These are phyloP conservation scores for Lycium barbarum DNA, from an alignment of 257 asterid species.

Conservation along the genomic window DNA sequence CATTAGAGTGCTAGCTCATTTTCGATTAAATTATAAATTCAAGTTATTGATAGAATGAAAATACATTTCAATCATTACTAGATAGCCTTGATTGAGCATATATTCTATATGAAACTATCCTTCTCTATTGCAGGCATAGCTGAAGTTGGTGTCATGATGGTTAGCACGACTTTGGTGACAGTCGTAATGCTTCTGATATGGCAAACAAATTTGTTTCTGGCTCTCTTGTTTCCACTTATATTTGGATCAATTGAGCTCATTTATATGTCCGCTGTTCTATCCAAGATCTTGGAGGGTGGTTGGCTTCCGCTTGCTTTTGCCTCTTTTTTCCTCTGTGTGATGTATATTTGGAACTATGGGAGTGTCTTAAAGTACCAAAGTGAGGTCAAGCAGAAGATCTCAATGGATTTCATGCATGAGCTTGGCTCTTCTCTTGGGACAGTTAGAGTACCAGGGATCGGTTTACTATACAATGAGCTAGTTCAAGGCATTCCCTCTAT, in stretches of 20 bases:
- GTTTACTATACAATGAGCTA: slow-evolving; percentile 86
- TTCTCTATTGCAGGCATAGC: slow-evolving; percentile 73
- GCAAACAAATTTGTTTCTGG: slow-evolving; percentile 76
- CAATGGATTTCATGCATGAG: slow-evolving; percentile 80
- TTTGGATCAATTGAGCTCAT: slow-evolving; percentile 78
- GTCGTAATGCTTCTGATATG: slow-evolving; percentile 94
- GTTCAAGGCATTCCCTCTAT: slow-evolving; percentile 94
- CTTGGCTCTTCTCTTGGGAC: slow-evolving; percentile 93
- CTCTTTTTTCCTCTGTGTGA: slow-evolving; percentile 70
- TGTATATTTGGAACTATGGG: slow-evolving; percentile 96
- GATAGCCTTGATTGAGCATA: neutral
- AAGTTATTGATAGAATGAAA: neutral
- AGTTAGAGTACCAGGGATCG: slow-evolving; percentile 88
- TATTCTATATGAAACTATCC: neutral
- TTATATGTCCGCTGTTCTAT: slow-evolving; percentile 81
- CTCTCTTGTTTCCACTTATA: slow-evolving; percentile 70
- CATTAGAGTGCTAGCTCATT: neutral
- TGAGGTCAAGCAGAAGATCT: slow-evolving; percentile 81
- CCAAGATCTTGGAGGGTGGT: slow-evolving; percentile 92
- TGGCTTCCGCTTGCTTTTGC: slow-evolving; percentile 97
- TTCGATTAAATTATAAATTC: neutral
- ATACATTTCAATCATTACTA: neutral
- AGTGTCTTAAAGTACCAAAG: slow-evolving; percentile 85
- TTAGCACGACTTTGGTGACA: slow-evolving; percentile 86
- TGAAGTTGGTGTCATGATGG: slow-evolving; percentile 96